Evolutionary conservation across 2,329 filamentous ascomycete genomes (phyloP), one percentile per base, ranked within the genome.

Genomic region (Lasiodiplodia theobromae): DNA sequence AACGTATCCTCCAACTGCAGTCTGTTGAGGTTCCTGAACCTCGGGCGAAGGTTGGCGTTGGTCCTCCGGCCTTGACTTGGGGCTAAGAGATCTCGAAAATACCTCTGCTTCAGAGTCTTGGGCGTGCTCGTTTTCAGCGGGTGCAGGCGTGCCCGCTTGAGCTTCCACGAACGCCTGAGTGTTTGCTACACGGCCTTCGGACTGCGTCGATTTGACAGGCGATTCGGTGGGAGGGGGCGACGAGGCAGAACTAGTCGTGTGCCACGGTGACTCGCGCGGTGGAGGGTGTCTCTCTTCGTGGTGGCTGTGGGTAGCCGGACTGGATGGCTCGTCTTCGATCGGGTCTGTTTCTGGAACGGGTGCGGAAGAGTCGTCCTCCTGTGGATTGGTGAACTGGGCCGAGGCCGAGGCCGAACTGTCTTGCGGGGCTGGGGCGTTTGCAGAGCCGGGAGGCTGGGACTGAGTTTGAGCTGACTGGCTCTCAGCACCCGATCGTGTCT

Each of bases 341-440:
- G 66, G 68, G 51, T 70, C 67, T 25, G 69, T 68, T 51, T 71
- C 66, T 2, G 51, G 60, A 47, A 70, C 47, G 18, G 64, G 66
- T 6, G 31, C 58, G 21, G 69, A 66, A 18, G 65, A 67, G 23
- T 63, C 28, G 58, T n/a, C 57, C 16, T 57, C 63, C 53, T 60
- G n/a, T 69, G 21, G 31, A 14, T 66, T 40, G 16, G 56, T 58
- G 44, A 40, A 31, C 51, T 68, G 49, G 12, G 54, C 57, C 21
- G 69, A 58, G 31, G 66, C 37, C 14, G 53, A 53, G 28, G 40
- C 40, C 34, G 28, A 63, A n/a, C 18, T 51, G 58, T 34, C 38
- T 38, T 49, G 57, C 49, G 38, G 53, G 4, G 40, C 16, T 52
- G 23, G 37, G 23, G 44, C 47, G 11, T 28, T 21, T 52, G 25